Percentiles rank a stretch among this genome's conserved stretches.
Evolutionary conservation across 202 grass and related monocot species (phyloP).

Genomic region (Cymbopogon flexuosus): DNA sequence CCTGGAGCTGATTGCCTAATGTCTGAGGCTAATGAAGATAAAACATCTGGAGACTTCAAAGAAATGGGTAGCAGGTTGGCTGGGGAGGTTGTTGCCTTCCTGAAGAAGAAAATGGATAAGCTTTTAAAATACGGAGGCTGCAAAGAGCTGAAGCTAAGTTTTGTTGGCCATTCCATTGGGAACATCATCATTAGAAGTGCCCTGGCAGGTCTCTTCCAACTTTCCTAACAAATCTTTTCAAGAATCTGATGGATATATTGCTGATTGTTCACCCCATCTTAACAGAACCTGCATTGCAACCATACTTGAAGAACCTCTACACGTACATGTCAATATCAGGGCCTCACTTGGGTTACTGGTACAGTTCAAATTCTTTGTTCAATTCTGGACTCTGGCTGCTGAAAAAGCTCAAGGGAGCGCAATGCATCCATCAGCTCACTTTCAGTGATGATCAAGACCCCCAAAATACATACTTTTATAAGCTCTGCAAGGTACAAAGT

Average conservation of each 20-base stretch:
- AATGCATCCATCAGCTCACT: constrained; percentile 96
- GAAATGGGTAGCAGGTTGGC: constrained; percentile 93
- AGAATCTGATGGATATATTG: constrained; percentile 8
- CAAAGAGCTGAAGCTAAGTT: constrained; percentile 95
- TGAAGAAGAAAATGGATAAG: constrained; percentile 83
- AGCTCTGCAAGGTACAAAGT: constrained; percentile 70
- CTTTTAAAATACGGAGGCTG: constrained; percentile 74
- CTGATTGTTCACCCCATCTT: constrained; percentile 28
- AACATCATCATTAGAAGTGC: constrained; percentile 94
- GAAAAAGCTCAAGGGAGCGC: constrained; percentile 87
- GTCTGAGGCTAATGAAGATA: constrained; percentile 98
- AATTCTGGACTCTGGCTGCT: constrained; percentile 97
- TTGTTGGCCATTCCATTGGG: constrained; percentile 98
- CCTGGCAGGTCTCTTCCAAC: constrained; percentile 58
- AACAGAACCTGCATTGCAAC: constrained; percentile 59
- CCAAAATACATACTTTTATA: constrained; percentile 90
- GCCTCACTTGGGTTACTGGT: constrained; percentile 93
- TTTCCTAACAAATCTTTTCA: constrained; percentile 24
- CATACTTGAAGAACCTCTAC: constrained; percentile 78
- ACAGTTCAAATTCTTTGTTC: constrained; percentile 94
- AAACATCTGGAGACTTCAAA: constrained; percentile 90
- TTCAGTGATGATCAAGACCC: constrained; percentile 82
- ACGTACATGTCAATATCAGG: constrained; percentile 95
- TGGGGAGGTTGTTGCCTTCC: constrained; percentile 65
- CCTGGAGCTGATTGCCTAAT: constrained; percentile 93